Evolutionary conservation across 768 basidiomycete genomes (phyloP), one percentile per base, ranked within the genome.

Genomic region (Nidularia sp.): DNA sequence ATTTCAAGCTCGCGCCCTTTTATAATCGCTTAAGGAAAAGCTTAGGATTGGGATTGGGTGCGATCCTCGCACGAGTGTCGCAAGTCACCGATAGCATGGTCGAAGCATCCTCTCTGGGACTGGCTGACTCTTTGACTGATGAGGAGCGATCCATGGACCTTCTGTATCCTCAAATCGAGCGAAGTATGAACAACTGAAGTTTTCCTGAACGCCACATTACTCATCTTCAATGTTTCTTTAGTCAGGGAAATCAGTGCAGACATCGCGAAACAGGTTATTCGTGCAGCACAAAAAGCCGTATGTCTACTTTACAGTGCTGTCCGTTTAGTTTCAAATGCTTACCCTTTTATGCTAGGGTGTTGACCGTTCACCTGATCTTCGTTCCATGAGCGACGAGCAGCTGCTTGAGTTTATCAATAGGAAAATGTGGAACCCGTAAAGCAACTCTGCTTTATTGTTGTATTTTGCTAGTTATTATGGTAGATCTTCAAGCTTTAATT

Each of bases 51-150:
- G 93, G 91, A n/a, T 74, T 93, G 34, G 91, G 84, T 39, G 76
- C 86, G 6, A 88, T 93, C 63, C 73, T 93, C 47, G 75, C 83
- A 51, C 79, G 83, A 41, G 87, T 84, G 15, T 72, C 76, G 1
- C 71, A 73, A 32, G 85, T 97, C 44, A 90, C 91, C 2, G 89
- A 93, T 64, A 75, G 75, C 56, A 93, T 98, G 90, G 87, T 97
- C 25, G 93, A 96, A 65, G 88, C 91, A 4, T 80, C 89, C 9
- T 87, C 93, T 3, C 76, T 90, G 31, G 91, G 90, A 5, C 78
- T 97, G 39, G 85, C 90, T 3, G 69, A 85, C 53, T 81, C 89
- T 3, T 75, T 95, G 41, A 91, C 80, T 1, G 57, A 64, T 9
- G 86, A 89, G 34, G 95, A 97, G 69, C 76, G 69, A 41, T 74